A percentile compares a stretch with the other conserved stretches of the same genome.
Evolutionary conservation across 352 stramenopile genomes (phyloP).

Genomic region (Pseudoperonospora humuli): DNA sequence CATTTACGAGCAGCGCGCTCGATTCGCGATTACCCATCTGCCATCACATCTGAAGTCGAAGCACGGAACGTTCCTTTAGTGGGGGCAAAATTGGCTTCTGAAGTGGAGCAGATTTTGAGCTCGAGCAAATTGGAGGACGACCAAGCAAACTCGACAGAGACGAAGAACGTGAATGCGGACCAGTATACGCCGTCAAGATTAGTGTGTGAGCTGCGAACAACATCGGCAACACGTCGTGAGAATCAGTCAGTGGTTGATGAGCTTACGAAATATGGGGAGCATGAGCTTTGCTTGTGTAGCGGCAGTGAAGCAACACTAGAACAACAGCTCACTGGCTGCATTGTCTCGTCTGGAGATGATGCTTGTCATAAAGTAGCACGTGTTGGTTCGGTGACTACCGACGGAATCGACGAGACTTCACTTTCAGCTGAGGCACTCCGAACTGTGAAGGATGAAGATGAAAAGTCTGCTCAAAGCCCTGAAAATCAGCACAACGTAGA

Average conservation of each 20-base stretch:
- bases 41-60: slow-evolving; percentile 32
- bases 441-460: slow-evolving; percentile 39
- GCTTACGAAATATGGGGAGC: slow-evolving; percentile 44
- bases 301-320: slow-evolving; percentile 40
- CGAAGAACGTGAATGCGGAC: too few relatives aligned
- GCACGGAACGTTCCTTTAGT: slow-evolving; percentile 31
- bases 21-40: slow-evolving; percentile 36
- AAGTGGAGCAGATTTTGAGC: slow-evolving; percentile 45
- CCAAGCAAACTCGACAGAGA: slow-evolving; percentile 20
- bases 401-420: slow-evolving; percentile 43
- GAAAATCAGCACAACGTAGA: slow-evolving; percentile 60
- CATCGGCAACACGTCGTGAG: slow-evolving; percentile 29
- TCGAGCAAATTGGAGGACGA: slow-evolving; percentile 35
- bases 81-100: slow-evolving; percentile 36
- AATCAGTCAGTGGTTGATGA: slow-evolving; percentile 56
- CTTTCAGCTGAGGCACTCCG: slow-evolving; percentile 10
- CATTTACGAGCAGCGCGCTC: slow-evolving; percentile 44
- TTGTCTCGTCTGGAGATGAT: slow-evolving; percentile 38
- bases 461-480: slow-evolving; percentile 33
- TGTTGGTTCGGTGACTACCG: slow-evolving; percentile 39
- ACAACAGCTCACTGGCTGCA: slow-evolving; percentile 32
- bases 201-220: slow-evolving; percentile 30
- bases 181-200: slow-evolving; percentile 26
- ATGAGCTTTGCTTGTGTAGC: slow-evolving; percentile 50
- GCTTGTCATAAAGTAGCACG: slow-evolving; percentile 30